Conservation (phyloP, 2,329 filamentous ascomycete species). For the Pochonia chlamydosporia region DNA sequence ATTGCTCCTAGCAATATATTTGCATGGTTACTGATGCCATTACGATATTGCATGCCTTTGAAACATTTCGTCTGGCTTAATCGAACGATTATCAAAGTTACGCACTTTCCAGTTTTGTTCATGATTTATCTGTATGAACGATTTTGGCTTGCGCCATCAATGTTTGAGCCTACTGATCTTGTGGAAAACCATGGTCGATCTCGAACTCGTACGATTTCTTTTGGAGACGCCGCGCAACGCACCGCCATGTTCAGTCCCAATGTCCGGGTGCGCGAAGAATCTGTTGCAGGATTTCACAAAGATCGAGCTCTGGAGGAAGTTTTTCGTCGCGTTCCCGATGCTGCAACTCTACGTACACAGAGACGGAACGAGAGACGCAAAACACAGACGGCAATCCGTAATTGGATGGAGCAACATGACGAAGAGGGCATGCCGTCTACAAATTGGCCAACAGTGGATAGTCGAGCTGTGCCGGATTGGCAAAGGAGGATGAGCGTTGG, state of each 20-base stretch:
- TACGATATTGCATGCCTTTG: slow-evolving; percentile 75
- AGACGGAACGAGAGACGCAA: slow-evolving; percentile 61
- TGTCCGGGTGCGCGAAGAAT: slow-evolving; percentile 72
- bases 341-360: slow-evolving; percentile 53
- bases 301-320: slow-evolving; percentile 88
- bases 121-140: slow-evolving; percentile 84
- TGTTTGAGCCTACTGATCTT: slow-evolving; percentile 79
- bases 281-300: slow-evolving; percentile 81
- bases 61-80: slow-evolving; percentile 80
- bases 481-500: slow-evolving; percentile 48
- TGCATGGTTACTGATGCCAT: slow-evolving; percentile 80
- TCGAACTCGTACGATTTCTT: slow-evolving; percentile 46
- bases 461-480: slow-evolving; percentile 38
- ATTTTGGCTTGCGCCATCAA: slow-evolving; percentile 64
- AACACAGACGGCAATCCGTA: slow-evolving; percentile 74
- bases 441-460: slow-evolving; percentile 45
- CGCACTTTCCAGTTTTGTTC: slow-evolving; percentile 83
- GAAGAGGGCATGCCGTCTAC: slow-evolving; percentile 40
- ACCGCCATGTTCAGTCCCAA: slow-evolving; percentile 68
- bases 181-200: slow-evolving; percentile 62
- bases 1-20: slow-evolving; percentile 87
- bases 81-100: slow-evolving; percentile 83
- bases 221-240: slow-evolving; percentile 49
- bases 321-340: slow-evolving; percentile 68
- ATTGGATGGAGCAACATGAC: slow-evolving; percentile 79